A percentile compares a stretch with the other conserved stretches of the same genome.
Evolutionary conservation across 768 basidiomycete species (phyloP).

Genomic region (Baorangia bicolor): DNA sequence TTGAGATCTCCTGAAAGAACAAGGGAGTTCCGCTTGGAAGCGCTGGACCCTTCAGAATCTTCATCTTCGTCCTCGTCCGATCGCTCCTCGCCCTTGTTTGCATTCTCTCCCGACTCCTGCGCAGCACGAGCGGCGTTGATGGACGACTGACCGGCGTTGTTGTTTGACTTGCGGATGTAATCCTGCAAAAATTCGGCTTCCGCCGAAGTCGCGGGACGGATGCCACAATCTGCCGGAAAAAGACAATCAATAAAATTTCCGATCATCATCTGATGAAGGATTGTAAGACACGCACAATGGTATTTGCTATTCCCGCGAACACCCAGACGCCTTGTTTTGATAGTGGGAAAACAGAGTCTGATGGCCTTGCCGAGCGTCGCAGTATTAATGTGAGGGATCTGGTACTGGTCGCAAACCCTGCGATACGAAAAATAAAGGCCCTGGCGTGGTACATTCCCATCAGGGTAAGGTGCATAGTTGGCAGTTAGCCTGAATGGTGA

Average conservation of each 20-base stretch:
- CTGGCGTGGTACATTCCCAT: slow-evolving; percentile 91
- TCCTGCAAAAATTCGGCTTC: slow-evolving; percentile 93
- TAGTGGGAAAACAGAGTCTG: slow-evolving; percentile 87
- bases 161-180: slow-evolving; percentile 89
- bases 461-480: slow-evolving; percentile 88
- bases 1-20: slow-evolving; percentile 64
- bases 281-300: slow-evolving; percentile 65
- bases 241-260: slow-evolving; percentile 30
- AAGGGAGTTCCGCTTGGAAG: slow-evolving; percentile 75
- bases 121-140: slow-evolving; percentile 72
- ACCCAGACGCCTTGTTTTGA: slow-evolving; percentile 91
- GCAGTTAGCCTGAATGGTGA: slow-evolving; percentile 71
- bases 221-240: slow-evolving; percentile 72
- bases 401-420: slow-evolving; percentile 88
- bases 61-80: slow-evolving; percentile 88
- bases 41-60: slow-evolving; percentile 75
- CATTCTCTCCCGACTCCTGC: slow-evolving; percentile 64
- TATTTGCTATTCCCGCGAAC: slow-evolving; percentile 96
- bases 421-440: slow-evolving; percentile 93
- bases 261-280: slow-evolving; percentile 35
- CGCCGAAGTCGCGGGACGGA: slow-evolving; percentile 85
- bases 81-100: slow-evolving; percentile 62
- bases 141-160: slow-evolving; percentile 73
- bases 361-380: slow-evolving; percentile 95
- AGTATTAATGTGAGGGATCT: slow-evolving; percentile 92